These are phyloP conservation scores for Phlyctochytrium arcticum DNA, from an alignment of 192 early-diverging fungal genomes.

Conservation along the genomic window DNA sequence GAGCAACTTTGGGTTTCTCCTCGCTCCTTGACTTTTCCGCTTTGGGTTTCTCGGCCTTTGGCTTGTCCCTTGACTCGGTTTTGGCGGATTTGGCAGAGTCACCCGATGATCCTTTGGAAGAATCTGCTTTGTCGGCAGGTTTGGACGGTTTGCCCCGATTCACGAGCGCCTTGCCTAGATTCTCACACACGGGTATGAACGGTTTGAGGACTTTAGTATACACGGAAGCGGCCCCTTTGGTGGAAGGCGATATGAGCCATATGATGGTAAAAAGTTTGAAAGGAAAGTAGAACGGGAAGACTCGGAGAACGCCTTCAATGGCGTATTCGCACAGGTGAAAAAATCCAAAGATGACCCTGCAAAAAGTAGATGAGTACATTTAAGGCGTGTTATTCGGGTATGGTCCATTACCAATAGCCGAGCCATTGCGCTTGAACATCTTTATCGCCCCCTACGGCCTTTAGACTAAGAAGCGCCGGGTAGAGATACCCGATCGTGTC, in stretches of 20 bases:
- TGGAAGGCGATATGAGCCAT: slow-evolving; percentile 13
- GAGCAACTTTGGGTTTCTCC: neutral
- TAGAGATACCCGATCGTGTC: slow-evolving; percentile 15
- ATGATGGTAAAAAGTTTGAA: slow-evolving; percentile 20
- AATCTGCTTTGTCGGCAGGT: neutral
- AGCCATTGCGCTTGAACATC: slow-evolving; percentile 14
- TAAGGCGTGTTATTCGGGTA: neutral
- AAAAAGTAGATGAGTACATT: neutral
- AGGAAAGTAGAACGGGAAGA: slow-evolving; percentile 27
- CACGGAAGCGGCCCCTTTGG: slow-evolving; percentile 6
- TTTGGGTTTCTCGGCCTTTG: neutral
- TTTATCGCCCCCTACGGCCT: slow-evolving; percentile 5
- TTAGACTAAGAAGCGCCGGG: slow-evolving; percentile 8
- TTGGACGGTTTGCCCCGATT: neutral
- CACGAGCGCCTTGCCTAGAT: neutral
- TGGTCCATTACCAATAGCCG: slow-evolving; percentile 5
- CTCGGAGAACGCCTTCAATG: neutral
- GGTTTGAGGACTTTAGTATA: slow-evolving; percentile 10
- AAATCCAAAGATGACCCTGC: slow-evolving; percentile 14
- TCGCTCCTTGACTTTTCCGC: neutral
- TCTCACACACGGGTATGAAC: slow-evolving; percentile 3
- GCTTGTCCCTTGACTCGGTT: neutral
- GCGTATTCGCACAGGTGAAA: slow-evolving; percentile 18
- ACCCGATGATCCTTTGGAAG: neutral
- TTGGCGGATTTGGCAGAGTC: neutral